These are phyloP conservation scores for Tricholoma hemisulphureum DNA, from an alignment of 768 basidiomycete species.

Conservation along the genomic window DNA sequence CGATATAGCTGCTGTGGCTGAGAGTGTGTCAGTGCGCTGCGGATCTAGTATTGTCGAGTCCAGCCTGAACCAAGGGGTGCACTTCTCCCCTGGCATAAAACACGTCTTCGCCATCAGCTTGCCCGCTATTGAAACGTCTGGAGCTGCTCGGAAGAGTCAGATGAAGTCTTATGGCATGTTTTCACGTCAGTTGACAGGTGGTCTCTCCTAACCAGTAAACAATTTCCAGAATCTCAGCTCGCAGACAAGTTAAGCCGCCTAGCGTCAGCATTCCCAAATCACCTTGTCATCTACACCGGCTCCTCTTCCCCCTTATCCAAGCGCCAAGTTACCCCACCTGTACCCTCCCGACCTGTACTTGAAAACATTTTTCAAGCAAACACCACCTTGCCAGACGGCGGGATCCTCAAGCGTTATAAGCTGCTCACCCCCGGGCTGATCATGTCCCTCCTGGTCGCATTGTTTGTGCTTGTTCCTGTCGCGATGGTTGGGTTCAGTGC, in stretches of 20 bases:
- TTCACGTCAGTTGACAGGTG: neutral
- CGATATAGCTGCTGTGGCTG: slow-evolving; percentile 37
- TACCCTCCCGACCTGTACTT: slow-evolving; percentile 11
- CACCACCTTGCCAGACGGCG: slow-evolving; percentile 44
- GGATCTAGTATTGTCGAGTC: slow-evolving; percentile 47
- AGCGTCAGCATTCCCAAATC: slow-evolving; percentile 49
- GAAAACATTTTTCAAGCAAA: slow-evolving; percentile 25
- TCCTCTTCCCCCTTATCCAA: slow-evolving; percentile 30
- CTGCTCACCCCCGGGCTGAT: slow-evolving; percentile 77
- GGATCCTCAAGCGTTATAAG: slow-evolving; percentile 73
- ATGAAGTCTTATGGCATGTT: slow-evolving; percentile 57
- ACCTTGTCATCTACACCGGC: slow-evolving; percentile 68
- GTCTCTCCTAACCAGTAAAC: slow-evolving; percentile 7
- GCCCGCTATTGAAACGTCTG: slow-evolving; percentile 46
- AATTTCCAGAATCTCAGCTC: slow-evolving; percentile 42
- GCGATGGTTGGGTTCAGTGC: slow-evolving; percentile 62
- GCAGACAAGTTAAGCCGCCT: slow-evolving; percentile 49
- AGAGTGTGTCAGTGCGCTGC: slow-evolving; percentile 51
- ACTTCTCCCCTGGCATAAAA: slow-evolving; percentile 40
- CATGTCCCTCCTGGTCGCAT: slow-evolving; percentile 55
- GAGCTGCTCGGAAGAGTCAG: slow-evolving; percentile 43
- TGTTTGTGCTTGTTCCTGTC: slow-evolving; percentile 70
- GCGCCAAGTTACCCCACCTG: slow-evolving; percentile 24
- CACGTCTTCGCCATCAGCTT: slow-evolving; percentile 58
- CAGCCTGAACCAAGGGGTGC: slow-evolving; percentile 34